These are phyloP conservation scores for Leccinum fibrillosum DNA, from an alignment of 768 basidiomycete genomes.

Conservation along the genomic window DNA sequence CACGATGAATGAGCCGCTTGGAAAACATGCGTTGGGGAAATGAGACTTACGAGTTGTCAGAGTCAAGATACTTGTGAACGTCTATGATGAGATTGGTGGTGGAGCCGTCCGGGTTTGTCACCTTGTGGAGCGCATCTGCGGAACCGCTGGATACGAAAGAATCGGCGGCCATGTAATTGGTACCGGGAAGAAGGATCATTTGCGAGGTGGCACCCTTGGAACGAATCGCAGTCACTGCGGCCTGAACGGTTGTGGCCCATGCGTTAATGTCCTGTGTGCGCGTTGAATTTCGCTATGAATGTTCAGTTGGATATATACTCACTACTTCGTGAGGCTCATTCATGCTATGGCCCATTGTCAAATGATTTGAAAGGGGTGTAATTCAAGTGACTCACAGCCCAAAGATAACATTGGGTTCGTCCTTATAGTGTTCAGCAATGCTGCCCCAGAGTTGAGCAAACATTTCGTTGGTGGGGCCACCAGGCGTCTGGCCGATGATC, in stretches of 20 bases:
- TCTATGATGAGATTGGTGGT: slow-evolving; percentile 51
- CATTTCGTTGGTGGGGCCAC: slow-evolving; percentile 52
- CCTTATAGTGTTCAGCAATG: slow-evolving; percentile 49
- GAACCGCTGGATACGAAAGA: slow-evolving; percentile 51
- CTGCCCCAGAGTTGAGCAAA: slow-evolving; percentile 53
- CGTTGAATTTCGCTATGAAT: not conserved
- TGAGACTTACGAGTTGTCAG: slow-evolving; percentile 43
- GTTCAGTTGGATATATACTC: not conserved
- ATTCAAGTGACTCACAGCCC: slow-evolving; percentile 38
- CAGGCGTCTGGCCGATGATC: slow-evolving; percentile 53
- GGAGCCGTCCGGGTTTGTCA: slow-evolving; percentile 46
- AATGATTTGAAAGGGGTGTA: not conserved
- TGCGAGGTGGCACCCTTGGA: slow-evolving; percentile 48
- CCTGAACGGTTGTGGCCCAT: slow-evolving; percentile 53
- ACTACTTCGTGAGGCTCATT: slow-evolving; percentile 60
- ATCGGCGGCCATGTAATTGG: slow-evolving; percentile 52
- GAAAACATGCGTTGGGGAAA: not conserved
- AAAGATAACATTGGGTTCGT: slow-evolving; percentile 42
- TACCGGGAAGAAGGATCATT: slow-evolving; percentile 56
- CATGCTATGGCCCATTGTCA: slow-evolving; percentile 38
- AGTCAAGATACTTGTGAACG: slow-evolving; percentile 62
- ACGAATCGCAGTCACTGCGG: slow-evolving; percentile 62
- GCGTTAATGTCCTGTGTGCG: slow-evolving; percentile 31
- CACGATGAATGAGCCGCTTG: not conserved
- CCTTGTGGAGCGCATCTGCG: slow-evolving; percentile 43